A percentile compares a stretch with the other conserved stretches of the same genome.
Evolutionary conservation across 352 stramenopile genomes (phyloP).

Genomic region (Pythium sukuiense): DNA sequence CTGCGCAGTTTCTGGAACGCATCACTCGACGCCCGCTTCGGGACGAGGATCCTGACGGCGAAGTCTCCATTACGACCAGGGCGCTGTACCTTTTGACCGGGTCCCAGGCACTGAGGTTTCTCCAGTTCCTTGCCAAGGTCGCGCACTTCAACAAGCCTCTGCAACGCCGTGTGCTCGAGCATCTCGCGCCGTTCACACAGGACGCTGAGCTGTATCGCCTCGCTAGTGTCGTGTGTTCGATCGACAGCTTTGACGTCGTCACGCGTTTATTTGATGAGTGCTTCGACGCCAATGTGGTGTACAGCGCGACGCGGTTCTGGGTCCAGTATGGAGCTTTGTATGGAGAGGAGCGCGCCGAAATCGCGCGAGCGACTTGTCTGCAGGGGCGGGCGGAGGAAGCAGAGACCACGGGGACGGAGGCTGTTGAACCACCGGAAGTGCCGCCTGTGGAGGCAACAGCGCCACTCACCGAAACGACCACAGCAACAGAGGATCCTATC

Average conservation of each 20-base stretch:
- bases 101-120: conserved; percentile 48
- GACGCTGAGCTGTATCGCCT: conserved; percentile 54
- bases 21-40: conserved; percentile 36
- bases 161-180: conserved; percentile 44
- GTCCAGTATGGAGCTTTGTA: conserved; percentile 52
- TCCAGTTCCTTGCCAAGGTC: conserved; percentile 72
- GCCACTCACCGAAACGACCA: not conserved
- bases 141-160: conserved; percentile 59
- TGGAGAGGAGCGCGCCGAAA: conserved; percentile 29
- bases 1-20: conserved; percentile 56
- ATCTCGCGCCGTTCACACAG: conserved; percentile 44
- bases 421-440: not conserved
- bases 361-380: conserved; percentile 20
- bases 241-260: conserved; percentile 45
- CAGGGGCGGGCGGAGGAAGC: not conserved
- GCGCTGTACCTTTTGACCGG: conserved; percentile 64
- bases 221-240: conserved; percentile 40
- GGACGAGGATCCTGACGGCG: not conserved
- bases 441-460: not conserved
- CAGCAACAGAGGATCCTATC: not conserved
- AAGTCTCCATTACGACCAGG: conserved; percentile 18
- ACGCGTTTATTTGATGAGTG: conserved; percentile 37
- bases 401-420: conserved; percentile 5
- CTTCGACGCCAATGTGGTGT: conserved; percentile 33
- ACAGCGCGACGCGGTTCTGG: conserved; percentile 44